phyloP scores from a whole-genome alignment of 2,329 filamentous ascomycete genomes.

The Parastagonospora avenae region DNA sequence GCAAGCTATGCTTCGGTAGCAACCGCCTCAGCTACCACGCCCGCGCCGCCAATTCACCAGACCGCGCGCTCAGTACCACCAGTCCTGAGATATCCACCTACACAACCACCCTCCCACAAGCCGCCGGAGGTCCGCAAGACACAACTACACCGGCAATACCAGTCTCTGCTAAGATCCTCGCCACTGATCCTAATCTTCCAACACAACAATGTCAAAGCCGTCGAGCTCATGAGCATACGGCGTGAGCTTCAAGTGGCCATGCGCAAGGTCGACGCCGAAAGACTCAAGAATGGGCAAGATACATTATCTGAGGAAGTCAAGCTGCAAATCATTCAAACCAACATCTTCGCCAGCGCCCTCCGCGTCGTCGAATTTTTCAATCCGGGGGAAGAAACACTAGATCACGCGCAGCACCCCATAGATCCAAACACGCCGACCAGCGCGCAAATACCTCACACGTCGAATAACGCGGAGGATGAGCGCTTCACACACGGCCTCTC shows the following conservation, averaged over 20 bases:
- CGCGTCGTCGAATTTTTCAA: slow-evolving; percentile 82
- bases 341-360: slow-evolving; percentile 85
- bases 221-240: slow-evolving; percentile 75
- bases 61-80: slow-evolving; percentile 52
- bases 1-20: slow-evolving; percentile 58
- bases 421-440: slow-evolving; percentile 43
- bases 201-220: slow-evolving; percentile 75
- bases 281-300: slow-evolving; percentile 60
- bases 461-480: slow-evolving; percentile 54
- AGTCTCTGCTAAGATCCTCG: slow-evolving; percentile 82
- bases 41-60: slow-evolving; percentile 59
- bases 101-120: slow-evolving; percentile 86
- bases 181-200: slow-evolving; percentile 87
- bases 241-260: slow-evolving; percentile 69
- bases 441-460: slow-evolving; percentile 37
- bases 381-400: slow-evolving; percentile 33
- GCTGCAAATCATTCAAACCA: slow-evolving; percentile 83
- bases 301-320: slow-evolving; percentile 67
- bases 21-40: slow-evolving; percentile 56
- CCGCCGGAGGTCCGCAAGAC: slow-evolving; percentile 86
- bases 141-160: slow-evolving; percentile 85
- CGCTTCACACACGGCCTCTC: slow-evolving; percentile 66
- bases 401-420: slow-evolving; percentile 31
- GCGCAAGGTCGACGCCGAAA: slow-evolving; percentile 70
- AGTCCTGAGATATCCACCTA: slow-evolving; percentile 61